Conservation (phyloP, 1,139 yeast species). For the Magnusiomyces suaveolens region DNA sequence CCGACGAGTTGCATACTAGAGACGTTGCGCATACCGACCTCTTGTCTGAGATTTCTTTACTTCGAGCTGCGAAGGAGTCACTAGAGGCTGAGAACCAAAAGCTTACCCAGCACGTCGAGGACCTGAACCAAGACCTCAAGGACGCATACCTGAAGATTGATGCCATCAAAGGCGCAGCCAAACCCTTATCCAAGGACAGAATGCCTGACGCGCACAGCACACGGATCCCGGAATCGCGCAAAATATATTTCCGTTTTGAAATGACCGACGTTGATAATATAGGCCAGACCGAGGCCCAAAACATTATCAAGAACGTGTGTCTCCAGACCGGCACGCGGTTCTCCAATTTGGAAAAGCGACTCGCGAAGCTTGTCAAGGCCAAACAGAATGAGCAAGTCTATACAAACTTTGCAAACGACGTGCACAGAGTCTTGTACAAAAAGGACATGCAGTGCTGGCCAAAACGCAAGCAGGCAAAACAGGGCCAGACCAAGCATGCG, state of each 20-base stretch:
- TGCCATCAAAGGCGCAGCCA: neutral
- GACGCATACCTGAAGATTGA: no score
- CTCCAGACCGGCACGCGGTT: neutral
- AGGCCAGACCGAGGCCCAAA: constrained; percentile 25
- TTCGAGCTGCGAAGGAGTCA: neutral
- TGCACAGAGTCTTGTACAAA: neutral
- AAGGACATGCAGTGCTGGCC: neutral
- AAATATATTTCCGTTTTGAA: constrained; percentile 20
- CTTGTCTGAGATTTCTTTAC: neutral
- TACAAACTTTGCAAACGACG: neutral
- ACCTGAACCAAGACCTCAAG: neutral
- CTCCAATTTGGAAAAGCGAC: neutral
- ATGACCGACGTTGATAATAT: constrained; percentile 25
- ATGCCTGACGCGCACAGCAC: constrained; percentile 10
- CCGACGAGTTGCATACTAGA: neutral
- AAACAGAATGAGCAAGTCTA: neutral
- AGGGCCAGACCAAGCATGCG: no score
- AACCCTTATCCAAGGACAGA: neutral
- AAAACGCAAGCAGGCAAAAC: neutral
- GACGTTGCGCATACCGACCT: neutral
- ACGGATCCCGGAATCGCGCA: constrained; percentile 2
- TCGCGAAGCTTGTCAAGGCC: neutral
- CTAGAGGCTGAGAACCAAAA: neutral
- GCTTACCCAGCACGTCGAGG: neutral
- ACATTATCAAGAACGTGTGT: constrained; percentile 26